Evolutionary conservation across 2,329 filamentous ascomycete species (phyloP).

Genomic region (Fusarium sublunatum): DNA sequence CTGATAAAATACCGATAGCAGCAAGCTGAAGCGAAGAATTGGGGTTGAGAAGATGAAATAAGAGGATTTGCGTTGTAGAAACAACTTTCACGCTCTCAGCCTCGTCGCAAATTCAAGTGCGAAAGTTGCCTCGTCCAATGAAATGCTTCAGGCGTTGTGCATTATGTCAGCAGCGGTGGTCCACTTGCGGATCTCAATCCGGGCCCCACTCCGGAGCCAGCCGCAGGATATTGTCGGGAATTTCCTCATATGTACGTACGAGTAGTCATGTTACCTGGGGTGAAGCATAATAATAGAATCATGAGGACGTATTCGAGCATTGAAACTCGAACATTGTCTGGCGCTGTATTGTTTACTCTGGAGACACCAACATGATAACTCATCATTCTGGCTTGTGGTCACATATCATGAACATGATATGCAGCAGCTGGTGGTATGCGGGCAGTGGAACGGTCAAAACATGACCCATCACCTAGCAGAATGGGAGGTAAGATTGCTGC

Average conservation of each 20-base stretch:
- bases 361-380: too few species aligned
- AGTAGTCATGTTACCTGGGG: too few species aligned
- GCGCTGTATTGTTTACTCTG: background rate
- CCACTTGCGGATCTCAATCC: conserved; percentile 6
- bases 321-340: background rate
- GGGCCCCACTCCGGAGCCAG: conserved; percentile 18
- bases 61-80: conserved; percentile 9
- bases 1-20: too few species aligned
- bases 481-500: background rate
- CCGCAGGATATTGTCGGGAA: conserved; percentile 2
- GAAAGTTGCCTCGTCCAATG: conserved; percentile 32
- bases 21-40: background rate
- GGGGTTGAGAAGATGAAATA: conserved; percentile 1
- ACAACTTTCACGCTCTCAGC: conserved; percentile 32
- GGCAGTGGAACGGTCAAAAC: background rate
- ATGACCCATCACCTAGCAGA: background rate
- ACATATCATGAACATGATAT: conserved; percentile 26
- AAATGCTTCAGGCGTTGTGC: background rate
- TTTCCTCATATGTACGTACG: too few species aligned
- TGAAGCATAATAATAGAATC: conserved; percentile 11
- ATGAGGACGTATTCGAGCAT: conserved; percentile 9
- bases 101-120: conserved; percentile 41
- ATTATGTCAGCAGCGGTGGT: conserved; percentile 38
- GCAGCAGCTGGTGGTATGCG: conserved; percentile 17
- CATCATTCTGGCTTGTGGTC: background rate